Conservation (phyloP, 805 yeast species). For the Suhomyces emberorum region DNA sequence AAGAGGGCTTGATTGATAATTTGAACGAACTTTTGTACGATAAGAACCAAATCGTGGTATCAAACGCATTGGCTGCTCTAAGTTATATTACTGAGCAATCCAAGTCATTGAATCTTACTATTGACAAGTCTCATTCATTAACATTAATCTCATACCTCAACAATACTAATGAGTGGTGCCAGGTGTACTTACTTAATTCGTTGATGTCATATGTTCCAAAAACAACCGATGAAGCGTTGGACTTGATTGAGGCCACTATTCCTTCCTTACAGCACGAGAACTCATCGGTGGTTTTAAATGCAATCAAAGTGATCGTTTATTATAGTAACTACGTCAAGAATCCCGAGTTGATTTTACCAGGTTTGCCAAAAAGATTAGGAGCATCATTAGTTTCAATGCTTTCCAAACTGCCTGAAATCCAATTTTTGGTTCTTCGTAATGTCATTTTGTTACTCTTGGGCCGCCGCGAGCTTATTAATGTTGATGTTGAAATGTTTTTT, state of each 20-base stretch:
- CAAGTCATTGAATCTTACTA: slow-evolving; percentile 46
- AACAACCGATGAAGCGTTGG: slow-evolving; percentile 59
- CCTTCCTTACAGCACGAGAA: slow-evolving; percentile 80
- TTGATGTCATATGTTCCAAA: slow-evolving; percentile 71
- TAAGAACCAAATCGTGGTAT: slow-evolving; percentile 55
- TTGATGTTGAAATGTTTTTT: slow-evolving; percentile 79
- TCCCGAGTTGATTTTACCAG: slow-evolving; percentile 54
- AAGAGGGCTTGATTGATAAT: slow-evolving; percentile 41
- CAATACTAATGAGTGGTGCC: slow-evolving; percentile 66
- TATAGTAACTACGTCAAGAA: slow-evolving; percentile 65
- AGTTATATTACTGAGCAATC: slow-evolving; percentile 59
- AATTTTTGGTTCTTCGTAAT: slow-evolving; percentile 78
- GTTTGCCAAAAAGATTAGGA: slow-evolving; percentile 57
- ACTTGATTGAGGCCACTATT: slow-evolving; percentile 58
- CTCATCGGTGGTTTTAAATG: slow-evolving; percentile 74
- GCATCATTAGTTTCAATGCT: slow-evolving; percentile 65
- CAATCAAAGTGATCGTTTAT: slow-evolving; percentile 70
- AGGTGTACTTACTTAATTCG: slow-evolving; percentile 60
- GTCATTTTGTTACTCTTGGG: slow-evolving; percentile 70
- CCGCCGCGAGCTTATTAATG: slow-evolving; percentile 52
- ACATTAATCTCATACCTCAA: slow-evolving; percentile 33
- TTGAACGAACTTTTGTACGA: slow-evolving; percentile 58
- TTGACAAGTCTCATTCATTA: slow-evolving; percentile 46
- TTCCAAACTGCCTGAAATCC: slow-evolving; percentile 77
- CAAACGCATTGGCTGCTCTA: slow-evolving; percentile 70